These are phyloP conservation scores for Podaxis rugospora DNA, from an alignment of 768 basidiomycete genomes.

Conservation along the genomic window DNA sequence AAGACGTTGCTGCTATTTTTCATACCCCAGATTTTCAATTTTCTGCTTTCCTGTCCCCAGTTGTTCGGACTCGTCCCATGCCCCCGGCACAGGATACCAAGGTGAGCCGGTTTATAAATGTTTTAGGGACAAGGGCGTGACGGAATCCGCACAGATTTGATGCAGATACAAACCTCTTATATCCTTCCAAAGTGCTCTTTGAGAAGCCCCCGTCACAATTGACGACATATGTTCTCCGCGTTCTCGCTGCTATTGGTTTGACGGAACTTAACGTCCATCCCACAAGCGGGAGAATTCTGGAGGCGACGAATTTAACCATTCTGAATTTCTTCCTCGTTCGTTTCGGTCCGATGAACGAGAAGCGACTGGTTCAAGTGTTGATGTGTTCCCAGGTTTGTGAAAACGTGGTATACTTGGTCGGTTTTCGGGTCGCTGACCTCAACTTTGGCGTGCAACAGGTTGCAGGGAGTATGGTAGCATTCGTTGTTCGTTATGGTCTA, in stretches of 20 bases:
- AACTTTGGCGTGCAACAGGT: slow-evolving; percentile 36
- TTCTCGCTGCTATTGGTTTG: slow-evolving; percentile 60
- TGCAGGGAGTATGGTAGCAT: slow-evolving; percentile 75
- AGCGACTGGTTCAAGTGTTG: slow-evolving; percentile 65
- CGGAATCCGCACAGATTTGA: slow-evolving; percentile 55
- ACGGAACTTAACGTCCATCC: slow-evolving; percentile 58
- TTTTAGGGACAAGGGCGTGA: slow-evolving; percentile 6
- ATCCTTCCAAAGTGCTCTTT: slow-evolving; percentile 71
- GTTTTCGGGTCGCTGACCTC: slow-evolving; percentile 10
- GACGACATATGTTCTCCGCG: slow-evolving; percentile 49
- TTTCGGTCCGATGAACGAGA: slow-evolving; percentile 84
- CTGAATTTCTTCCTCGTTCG: slow-evolving; percentile 80
- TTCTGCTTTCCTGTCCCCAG: slow-evolving; percentile 90
- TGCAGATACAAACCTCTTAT: slow-evolving; percentile 64
- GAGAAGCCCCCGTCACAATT: slow-evolving; percentile 50
- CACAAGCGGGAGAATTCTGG: slow-evolving; percentile 52
- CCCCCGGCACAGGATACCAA: slow-evolving; percentile 90
- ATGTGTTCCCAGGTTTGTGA: slow-evolving; percentile 65
- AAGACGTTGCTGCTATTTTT: slow-evolving; percentile 97
- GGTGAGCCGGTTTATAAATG: slow-evolving; percentile 38
- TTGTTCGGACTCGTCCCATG: slow-evolving; percentile 92
- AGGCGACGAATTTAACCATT: slow-evolving; percentile 87
- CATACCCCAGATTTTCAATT: slow-evolving; percentile 98
- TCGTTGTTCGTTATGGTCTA: slow-evolving; percentile 84
- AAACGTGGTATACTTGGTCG: slow-evolving; percentile 4